A percentile compares a stretch with the other conserved stretches of the same genome.
These are phyloP conservation scores for Colletotrichum filicis DNA, from an alignment of 2,329 filamentous ascomycete genomes.

Conservation along the genomic window DNA sequence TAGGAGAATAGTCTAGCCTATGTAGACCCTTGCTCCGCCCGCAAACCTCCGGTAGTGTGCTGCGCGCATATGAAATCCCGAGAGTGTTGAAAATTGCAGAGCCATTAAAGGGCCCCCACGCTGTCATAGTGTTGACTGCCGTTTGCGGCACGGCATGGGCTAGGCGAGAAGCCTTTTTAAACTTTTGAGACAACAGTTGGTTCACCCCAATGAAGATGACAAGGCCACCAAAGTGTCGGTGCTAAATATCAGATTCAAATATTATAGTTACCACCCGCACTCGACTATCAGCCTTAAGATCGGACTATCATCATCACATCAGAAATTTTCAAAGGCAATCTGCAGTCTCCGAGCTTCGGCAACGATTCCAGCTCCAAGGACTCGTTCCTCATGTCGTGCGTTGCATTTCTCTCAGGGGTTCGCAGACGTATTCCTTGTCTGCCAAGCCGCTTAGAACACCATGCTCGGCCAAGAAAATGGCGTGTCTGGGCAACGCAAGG, in stretches of 20 bases:
- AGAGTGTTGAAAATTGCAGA: not conserved
- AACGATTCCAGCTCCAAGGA: not conserved
- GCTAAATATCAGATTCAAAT: no score
- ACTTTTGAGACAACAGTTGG: not conserved
- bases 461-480: conserved; percentile 12
- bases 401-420: conserved; percentile 19
- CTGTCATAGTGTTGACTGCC: conserved; percentile 15
- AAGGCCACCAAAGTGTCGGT: no score
- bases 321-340: not conserved
- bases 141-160: conserved; percentile 16
- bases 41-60: not conserved
- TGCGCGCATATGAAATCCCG: conserved; percentile 1
- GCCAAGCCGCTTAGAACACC: conserved; percentile 22
- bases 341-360: not conserved
- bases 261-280: no score
- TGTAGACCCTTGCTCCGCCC: conserved; percentile 11
- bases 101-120: conserved; percentile 8
- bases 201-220: no score
- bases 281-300: not conserved
- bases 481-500: conserved; percentile 12
- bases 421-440: conserved; percentile 10
- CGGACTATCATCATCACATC: not conserved
- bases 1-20: not conserved
- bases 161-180: not conserved
- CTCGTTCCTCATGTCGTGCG: conserved; percentile 16